Evolutionary conservation across 306 rosid species (phyloP).

Genomic region (Calophaca sinica): DNA sequence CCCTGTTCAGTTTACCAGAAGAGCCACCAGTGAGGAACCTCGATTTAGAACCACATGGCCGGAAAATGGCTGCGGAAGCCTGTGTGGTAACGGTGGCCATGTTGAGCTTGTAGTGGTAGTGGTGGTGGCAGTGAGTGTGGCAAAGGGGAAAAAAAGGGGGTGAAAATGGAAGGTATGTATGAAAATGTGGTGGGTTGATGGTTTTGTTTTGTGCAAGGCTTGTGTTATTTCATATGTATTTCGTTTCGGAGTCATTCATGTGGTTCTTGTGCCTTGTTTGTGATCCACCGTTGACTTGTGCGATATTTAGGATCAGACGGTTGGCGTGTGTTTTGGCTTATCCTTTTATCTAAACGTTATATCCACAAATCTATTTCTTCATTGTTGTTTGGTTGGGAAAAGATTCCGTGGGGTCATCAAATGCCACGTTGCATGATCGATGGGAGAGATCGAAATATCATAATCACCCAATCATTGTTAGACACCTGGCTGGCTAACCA

Average conservation of each 20-base stretch:
- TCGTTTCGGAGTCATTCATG: constrained; percentile 51
- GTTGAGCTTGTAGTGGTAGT: neutral
- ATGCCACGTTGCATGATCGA: constrained; percentile 36
- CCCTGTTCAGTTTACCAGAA: constrained; percentile 71
- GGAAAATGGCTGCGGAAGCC: constrained; percentile 85
- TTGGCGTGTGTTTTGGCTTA: constrained; percentile 57
- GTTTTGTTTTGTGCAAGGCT: constrained; percentile 48
- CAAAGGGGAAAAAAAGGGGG: neutral
- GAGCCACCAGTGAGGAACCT: constrained; percentile 83
- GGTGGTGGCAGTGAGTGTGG: neutral
- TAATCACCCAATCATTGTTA: constrained; percentile 48
- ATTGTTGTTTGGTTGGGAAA: constrained; percentile 57
- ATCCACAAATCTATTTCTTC: constrained; percentile 66
- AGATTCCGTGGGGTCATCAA: constrained; percentile 60
- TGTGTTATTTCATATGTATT: constrained; percentile 56
- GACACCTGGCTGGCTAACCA: constrained; percentile 57
- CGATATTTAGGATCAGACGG: constrained; percentile 67
- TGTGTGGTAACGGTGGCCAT: constrained; percentile 96
- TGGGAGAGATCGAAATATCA: constrained; percentile 32
- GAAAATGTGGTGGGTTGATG: neutral
- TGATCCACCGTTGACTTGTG: constrained; percentile 53
- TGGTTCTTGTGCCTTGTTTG: constrained; percentile 55
- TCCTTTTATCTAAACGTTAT: constrained; percentile 72
- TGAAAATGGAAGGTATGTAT: neutral
- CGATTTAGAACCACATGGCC: constrained; percentile 69